Base-by-base conservation (phyloP, 768 basidiomycete species). In the Chiua virens region DNA sequence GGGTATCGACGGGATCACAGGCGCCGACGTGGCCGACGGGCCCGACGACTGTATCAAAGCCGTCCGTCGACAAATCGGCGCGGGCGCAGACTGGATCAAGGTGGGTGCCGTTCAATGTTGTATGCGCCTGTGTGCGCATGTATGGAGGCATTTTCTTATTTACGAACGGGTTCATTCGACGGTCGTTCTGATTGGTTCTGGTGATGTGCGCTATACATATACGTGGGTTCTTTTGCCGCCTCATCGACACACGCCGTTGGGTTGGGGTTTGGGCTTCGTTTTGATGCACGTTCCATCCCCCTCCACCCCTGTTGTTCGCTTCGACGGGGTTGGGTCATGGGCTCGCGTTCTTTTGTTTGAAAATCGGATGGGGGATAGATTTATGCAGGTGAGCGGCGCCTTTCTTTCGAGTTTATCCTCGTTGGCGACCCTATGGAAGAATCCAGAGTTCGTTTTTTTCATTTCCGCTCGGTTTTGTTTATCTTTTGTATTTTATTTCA, bases 71-170 rank as follows among this genome's bases (percentile, higher is more conserved):
- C 85, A 86, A 55, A 75, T 86, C 48, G 83, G 83, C 27, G 78
- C 80, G 13, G 83, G 83, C 8, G 79, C 84, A 5, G 85, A 86
- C 65, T 83, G 79, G 80, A 82, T 87, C 56, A 85, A 86, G 76
- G 79, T 80, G 52, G 21, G 61, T 57, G 23, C n/a, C 13, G 8
- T 23, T 27, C 14, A 6, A 9, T 42, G 6, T 5, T 32, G 14
- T 15, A 9, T 18, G 28, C 28, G 27, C 4, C 20, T 49, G 50
- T 49, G 5, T 56, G 47, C 25, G 21, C 7, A 3, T 62, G 50
- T 54, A 23, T 53, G 30, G 8, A 2, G 8, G 9, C 35, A 8
- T 55, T 43, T 30, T 15, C 34, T 34, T 34, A 34, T 34, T 34
- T 34, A 34, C 34, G 15, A 17, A 34, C 34, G 34, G 34, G 34